Conservation (phyloP, 2,329 filamentous ascomycete species). For the Decorospora gaudefroyi region DNA sequence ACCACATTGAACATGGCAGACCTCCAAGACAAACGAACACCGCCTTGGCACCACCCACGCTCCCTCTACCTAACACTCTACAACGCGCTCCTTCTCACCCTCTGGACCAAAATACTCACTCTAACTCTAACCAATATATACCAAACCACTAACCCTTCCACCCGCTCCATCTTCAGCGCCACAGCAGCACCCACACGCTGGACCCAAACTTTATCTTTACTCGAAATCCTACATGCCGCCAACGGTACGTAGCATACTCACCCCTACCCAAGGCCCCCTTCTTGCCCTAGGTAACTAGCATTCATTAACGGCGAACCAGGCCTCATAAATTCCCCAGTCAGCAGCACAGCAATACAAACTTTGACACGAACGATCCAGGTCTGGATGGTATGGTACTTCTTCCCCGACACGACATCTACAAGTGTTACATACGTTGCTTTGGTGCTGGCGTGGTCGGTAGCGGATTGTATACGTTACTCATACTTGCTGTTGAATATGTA, state of each 20-base stretch:
- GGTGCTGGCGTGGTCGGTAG: constrained; percentile 30
- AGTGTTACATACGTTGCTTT: constrained; percentile 26
- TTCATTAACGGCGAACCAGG: constrained; percentile 12
- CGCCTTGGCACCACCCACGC: constrained; percentile 4
- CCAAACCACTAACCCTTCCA: too few relatives aligned
- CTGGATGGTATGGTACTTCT: constrained; percentile 35
- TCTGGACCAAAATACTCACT: constrained; percentile 29
- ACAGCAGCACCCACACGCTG: constrained; percentile 24
- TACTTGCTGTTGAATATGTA: constrained; percentile 32
- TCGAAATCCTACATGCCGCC: constrained; percentile 30
- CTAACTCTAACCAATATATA: background rate
- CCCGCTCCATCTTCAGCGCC: constrained; percentile 22
- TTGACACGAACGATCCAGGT: constrained; percentile 35
- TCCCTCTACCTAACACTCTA: constrained; percentile 28
- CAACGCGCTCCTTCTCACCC: constrained; percentile 26
- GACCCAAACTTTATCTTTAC: constrained; percentile 27
- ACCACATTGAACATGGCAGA: background rate
- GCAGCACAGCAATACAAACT: constrained; percentile 30
- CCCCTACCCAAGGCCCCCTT: background rate
- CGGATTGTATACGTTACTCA: constrained; percentile 28
- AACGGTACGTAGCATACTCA: constrained; percentile 18
- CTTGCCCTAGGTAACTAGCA: background rate
- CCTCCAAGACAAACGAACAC: too few relatives aligned
- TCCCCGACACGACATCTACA: constrained; percentile 22
- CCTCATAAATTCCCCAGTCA: constrained; percentile 30